These are phyloP conservation scores for Sindora glabra DNA, from an alignment of 306 rosid species.

Conservation along the genomic window DNA sequence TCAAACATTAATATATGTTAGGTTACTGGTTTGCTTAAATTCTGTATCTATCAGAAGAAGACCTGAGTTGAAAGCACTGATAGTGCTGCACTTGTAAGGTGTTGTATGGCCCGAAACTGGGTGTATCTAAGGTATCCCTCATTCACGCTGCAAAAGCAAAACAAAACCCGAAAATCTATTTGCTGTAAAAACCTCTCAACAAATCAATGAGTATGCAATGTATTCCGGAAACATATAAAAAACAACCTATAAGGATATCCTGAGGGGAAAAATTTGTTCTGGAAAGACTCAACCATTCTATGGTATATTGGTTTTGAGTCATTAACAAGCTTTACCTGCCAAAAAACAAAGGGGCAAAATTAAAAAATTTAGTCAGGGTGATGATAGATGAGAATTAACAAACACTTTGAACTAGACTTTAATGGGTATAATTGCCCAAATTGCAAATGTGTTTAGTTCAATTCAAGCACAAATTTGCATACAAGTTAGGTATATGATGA, in stretches of 20 bases:
- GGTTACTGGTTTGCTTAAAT: not conserved
- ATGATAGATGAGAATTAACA: not conserved
- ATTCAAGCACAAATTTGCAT: too few species aligned
- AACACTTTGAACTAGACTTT: not conserved
- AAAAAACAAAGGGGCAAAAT: not conserved
- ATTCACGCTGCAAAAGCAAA: conserved; percentile 55
- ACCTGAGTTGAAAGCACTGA: conserved; percentile 97
- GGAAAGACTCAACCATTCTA: conserved; percentile 57
- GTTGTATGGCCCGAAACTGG: conserved; percentile 88
- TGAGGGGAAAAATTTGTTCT: conserved; percentile 73
- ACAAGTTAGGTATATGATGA: not conserved
- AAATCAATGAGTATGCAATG: not conserved
- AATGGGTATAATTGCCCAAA: too few species aligned
- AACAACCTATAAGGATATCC: conserved; percentile 83
- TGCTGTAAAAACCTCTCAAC: not conserved
- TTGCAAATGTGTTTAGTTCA: not conserved
- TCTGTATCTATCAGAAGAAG: conserved; percentile 16
- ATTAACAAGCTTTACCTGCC: conserved; percentile 48
- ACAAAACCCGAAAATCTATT: not conserved
- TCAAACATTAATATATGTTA: not conserved
- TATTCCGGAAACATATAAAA: not conserved
- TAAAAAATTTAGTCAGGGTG: not conserved
- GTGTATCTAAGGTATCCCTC: conserved; percentile 94
- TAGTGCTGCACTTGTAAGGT: conserved; percentile 69
- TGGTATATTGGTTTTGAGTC: conserved; percentile 59